Evolutionary conservation across 768 basidiomycete species (phyloP).

Genomic region (Rhodotorula sphaerocarpa): DNA sequence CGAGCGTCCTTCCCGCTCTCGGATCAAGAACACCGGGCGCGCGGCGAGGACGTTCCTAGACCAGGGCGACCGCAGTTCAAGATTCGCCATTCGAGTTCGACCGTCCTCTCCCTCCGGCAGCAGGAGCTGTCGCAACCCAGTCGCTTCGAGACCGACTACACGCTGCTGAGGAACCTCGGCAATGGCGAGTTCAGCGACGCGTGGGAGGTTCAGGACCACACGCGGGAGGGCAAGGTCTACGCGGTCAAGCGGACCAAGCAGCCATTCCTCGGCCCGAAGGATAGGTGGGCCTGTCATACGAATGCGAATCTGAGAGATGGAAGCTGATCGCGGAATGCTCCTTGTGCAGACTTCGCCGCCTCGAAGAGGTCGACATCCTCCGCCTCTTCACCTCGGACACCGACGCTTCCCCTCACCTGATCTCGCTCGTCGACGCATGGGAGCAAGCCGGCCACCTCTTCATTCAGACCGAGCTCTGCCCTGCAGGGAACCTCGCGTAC

Average conservation of each 20-base stretch:
- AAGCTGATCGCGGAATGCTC: conserved; percentile 2
- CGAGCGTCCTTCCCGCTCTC: conserved; percentile 32
- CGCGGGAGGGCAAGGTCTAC: conserved; percentile 48
- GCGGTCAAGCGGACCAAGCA: conserved; percentile 89
- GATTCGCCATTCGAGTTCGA: conserved; percentile 30
- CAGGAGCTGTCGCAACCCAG: conserved; percentile 26
- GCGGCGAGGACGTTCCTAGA: background rate
- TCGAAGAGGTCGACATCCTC: conserved; percentile 89
- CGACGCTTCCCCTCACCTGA: conserved; percentile 55
- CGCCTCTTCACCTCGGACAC: conserved; percentile 55
- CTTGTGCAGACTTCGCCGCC: conserved; percentile 53
- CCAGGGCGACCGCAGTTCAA: conserved; percentile 28
- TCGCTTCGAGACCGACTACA: conserved; percentile 69
- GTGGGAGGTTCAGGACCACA: conserved; percentile 54
- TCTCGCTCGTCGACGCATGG: conserved; percentile 89
- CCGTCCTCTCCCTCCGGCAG: conserved; percentile 22
- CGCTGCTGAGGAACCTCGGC: conserved; percentile 70
- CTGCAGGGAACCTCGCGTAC: conserved; percentile 77
- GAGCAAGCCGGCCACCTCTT: conserved; percentile 79
- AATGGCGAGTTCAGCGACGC: conserved; percentile 91
- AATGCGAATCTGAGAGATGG: background rate
- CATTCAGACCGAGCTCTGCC: conserved; percentile 91
- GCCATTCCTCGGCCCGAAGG: conserved; percentile 77
- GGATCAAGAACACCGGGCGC: conserved; percentile 9
- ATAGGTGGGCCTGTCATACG: conserved; percentile 62